Percentiles rank a stretch among this genome's conserved stretches.
phyloP scores from a whole-genome alignment of 2,329 filamentous ascomycete genomes.

The Cordyceps tenuipes region DNA sequence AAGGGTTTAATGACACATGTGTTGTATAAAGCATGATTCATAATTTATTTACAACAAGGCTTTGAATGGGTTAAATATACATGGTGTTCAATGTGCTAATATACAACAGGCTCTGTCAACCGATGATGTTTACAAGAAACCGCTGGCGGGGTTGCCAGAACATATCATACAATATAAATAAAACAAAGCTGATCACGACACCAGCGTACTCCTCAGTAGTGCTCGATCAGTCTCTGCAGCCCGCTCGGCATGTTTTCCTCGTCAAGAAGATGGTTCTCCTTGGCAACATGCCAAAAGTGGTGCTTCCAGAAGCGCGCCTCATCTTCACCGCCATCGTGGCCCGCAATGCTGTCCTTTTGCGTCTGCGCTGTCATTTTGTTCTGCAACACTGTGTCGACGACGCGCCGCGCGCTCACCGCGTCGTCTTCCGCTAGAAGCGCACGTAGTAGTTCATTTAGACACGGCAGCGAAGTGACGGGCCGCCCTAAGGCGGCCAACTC shows the following conservation, averaged over 20 bases:
- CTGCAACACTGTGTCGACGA: constrained; percentile 25
- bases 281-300: constrained; percentile 41
- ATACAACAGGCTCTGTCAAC: neutral
- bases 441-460: constrained; percentile 35
- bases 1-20: neutral
- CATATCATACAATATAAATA: neutral
- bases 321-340: constrained; percentile 10
- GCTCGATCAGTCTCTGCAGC: constrained; percentile 11
- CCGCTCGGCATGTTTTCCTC: constrained; percentile 16
- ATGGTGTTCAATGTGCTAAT: neutral
- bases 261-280: constrained; percentile 30
- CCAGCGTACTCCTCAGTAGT: neutral
- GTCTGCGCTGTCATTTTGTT: constrained; percentile 18
- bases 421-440: constrained; percentile 21
- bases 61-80: neutral
- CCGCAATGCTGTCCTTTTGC: constrained; percentile 10
- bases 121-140: neutral
- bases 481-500: constrained; percentile 32
- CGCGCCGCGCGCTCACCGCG: constrained; percentile 21
- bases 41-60: neutral
- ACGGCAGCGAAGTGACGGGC: constrained; percentile 33
- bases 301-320: constrained; percentile 36
- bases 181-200: neutral
- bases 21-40: neutral
- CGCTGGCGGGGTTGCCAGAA: neutral